These are phyloP conservation scores for Hymenoscyphus linearis DNA, from an alignment of 2,329 filamentous ascomycete species.

Conservation along the genomic window DNA sequence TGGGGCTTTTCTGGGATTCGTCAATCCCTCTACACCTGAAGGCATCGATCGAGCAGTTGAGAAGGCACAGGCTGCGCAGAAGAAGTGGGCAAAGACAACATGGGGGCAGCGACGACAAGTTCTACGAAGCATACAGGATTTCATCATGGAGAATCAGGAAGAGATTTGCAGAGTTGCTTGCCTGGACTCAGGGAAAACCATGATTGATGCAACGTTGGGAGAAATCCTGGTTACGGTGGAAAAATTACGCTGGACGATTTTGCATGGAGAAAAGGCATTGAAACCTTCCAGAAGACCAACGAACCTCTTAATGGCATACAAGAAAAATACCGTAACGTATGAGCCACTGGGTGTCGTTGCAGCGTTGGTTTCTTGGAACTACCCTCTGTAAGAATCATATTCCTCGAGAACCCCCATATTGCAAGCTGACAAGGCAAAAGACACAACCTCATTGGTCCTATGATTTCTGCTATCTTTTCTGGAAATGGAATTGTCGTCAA, in stretches of 20 bases:
- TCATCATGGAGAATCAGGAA: conserved; percentile 84
- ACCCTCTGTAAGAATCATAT: too few species aligned
- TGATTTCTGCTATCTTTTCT: conserved; percentile 85
- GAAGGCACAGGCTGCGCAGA: conserved; percentile 69
- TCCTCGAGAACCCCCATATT: too few species aligned
- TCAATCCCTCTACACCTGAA: conserved; percentile 70
- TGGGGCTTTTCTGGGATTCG: conserved; percentile 71
- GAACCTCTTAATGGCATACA: conserved; percentile 92
- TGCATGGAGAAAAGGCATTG: conserved; percentile 81
- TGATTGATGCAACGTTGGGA: conserved; percentile 87
- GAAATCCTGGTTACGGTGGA: conserved; percentile 92
- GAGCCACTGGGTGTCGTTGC: conserved; percentile 91
- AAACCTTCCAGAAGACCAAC: conserved; percentile 69
- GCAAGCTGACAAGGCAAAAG: too few species aligned
- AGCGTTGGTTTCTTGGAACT: conserved; percentile 96
- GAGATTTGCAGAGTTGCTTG: conserved; percentile 80
- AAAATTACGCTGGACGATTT: conserved; percentile 90
- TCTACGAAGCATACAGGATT: conserved; percentile 72
- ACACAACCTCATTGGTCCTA: conserved; percentile 89
- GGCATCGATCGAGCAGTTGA: conserved; percentile 76
- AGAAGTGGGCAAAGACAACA: conserved; percentile 69
- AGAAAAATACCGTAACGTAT: conserved; percentile 83
- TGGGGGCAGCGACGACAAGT: conserved; percentile 75
- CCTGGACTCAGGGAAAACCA: conserved; percentile 92
- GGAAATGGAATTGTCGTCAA: conserved; percentile 93